Evolutionary conservation across 2,329 filamentous ascomycete genomes (phyloP), one percentile per base, ranked within the genome.

Genomic region (Rhexocercosporidium sp.): DNA sequence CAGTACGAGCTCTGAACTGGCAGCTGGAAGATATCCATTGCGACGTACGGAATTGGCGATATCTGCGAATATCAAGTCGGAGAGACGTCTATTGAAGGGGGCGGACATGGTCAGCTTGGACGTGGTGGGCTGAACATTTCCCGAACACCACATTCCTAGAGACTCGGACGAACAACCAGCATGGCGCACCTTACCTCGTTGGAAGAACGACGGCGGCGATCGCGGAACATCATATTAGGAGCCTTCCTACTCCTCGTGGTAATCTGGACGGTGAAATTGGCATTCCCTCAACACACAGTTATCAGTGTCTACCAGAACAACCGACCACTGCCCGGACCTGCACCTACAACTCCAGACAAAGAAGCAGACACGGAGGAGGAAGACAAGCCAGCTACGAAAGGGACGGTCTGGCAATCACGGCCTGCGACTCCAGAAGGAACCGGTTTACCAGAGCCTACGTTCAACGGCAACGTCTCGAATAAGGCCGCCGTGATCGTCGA

Each of bases 401-500:
- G 31, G 31, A 61, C 37, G 20, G 56, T 53, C 22, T 46, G 56
- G n/a, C 69, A 66, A 39, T 47, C 57, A 7, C 39, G 57, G 25
- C 57, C 57, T 29, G 39, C 37, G 25, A 25, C 57, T 7, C 2
- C 39, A 8, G n/a, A 31, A 9, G 41, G 57, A 12, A 41, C 47
- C 7, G 41, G 56, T 22, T 20, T 66, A 16, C 47, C 60, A 31
- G 64, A 51, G 14, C 66, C 70, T 39, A 59, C 57, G 9, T 72
- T 73, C 64, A 73, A 74, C 64, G 72, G 71, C 22, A 72, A 68
- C 0, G 61, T 73, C n/a, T 65, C 66, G 37, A 70, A 66, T 25
- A 78, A 78, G 59, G 79, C 75, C 5, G 80, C 79, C 0, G 75
- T 79, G 8, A 80, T 81, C 20, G 74, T 80, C 41, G 79, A 81